Evolutionary conservation across 2,329 filamentous ascomycete species (phyloP), one percentile per base, ranked within the genome.

Genomic region (Epichloe gansuensis): DNA sequence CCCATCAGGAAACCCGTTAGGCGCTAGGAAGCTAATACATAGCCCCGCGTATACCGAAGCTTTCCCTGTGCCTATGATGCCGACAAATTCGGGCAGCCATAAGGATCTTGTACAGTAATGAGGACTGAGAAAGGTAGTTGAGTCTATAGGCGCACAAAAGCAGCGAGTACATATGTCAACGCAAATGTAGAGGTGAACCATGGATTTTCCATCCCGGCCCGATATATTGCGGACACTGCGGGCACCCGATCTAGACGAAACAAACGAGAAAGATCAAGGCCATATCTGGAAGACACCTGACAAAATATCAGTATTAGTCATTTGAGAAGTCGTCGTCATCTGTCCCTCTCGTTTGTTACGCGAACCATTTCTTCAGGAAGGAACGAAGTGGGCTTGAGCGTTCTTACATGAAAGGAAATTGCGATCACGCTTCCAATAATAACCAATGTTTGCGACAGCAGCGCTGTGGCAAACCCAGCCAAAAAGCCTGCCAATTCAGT

Each of bases 391-490:
- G 40, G 25, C 35, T 13, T 43, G 9, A 12, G 17, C n/a, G 25
- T n/a, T 60, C 72, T 56, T 70, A 85, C 82, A 69, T 87, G 80
- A 15, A 85, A 61, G 34, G 78, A 72, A 13, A 86, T 70, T 25
- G 87, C 76, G 9, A 81, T 66, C 12, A 87, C 61, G 0, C 85
- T 85, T 21, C 85, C 68, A 21, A 90, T 64, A 15, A 89, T 61
- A 1, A 84, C 82, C 47, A 90, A 69, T 1, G 83, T 80, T 62
- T 80, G 80, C 8, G 84, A 88, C 64, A 90, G 88, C 15, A 84
- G 71, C 53, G 81, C 81, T 27, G 89, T 74, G 0, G 83, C 68
- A 35, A 90, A 60, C 1, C 85, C 85, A 3, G 75, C 68, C n/a
- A 76, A 59, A 51, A 86, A 78, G 17, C 83, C 82, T 84, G 51